These are phyloP conservation scores for Vigna reflexopilosa DNA, from an alignment of 306 rosid species.

Conservation along the genomic window DNA sequence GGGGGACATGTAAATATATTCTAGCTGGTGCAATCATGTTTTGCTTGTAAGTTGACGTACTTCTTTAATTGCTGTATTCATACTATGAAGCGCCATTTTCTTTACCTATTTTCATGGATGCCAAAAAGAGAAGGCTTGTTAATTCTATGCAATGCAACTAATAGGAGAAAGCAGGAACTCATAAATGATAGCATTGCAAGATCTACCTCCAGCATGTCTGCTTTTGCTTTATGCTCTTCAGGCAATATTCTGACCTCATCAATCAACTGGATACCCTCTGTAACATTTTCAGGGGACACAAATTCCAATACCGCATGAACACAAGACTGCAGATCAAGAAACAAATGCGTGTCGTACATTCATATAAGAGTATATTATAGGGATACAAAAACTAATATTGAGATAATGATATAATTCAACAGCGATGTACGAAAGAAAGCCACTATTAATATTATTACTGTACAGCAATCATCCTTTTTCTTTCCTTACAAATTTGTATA, in stretches of 20 bases:
- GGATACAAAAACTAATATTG: neutral
- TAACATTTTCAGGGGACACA: constrained; percentile 87
- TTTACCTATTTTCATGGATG: constrained; percentile 65
- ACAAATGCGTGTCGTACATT: constrained; percentile 31
- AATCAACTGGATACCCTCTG: constrained; percentile 67
- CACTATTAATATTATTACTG: constrained; percentile 20
- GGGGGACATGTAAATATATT: constrained; percentile 12
- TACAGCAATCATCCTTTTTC: constrained; percentile 1
- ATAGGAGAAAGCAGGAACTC: constrained; percentile 27
- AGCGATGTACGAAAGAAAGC: constrained; percentile 4
- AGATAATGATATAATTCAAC: constrained; percentile 4
- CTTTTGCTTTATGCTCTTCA: constrained; percentile 71
- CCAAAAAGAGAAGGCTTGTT: constrained; percentile 33
- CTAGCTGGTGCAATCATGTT: constrained; percentile 55
- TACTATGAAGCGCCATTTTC: constrained; percentile 81
- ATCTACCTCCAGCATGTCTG: constrained; percentile 81
- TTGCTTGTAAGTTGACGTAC: constrained; percentile 80
- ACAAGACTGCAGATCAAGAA: constrained; percentile 68
- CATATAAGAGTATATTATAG: constrained; percentile 15
- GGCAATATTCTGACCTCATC: constrained; percentile 82
- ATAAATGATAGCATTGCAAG: constrained; percentile 31
- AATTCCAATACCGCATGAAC: constrained; percentile 90
- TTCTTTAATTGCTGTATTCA: constrained; percentile 81
- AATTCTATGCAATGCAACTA: constrained; percentile 25
- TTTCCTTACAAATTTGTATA: constrained; percentile 22